Conservation (phyloP, 495 filamentous ascomycete species). For the Xylaria palmicola region DNA sequence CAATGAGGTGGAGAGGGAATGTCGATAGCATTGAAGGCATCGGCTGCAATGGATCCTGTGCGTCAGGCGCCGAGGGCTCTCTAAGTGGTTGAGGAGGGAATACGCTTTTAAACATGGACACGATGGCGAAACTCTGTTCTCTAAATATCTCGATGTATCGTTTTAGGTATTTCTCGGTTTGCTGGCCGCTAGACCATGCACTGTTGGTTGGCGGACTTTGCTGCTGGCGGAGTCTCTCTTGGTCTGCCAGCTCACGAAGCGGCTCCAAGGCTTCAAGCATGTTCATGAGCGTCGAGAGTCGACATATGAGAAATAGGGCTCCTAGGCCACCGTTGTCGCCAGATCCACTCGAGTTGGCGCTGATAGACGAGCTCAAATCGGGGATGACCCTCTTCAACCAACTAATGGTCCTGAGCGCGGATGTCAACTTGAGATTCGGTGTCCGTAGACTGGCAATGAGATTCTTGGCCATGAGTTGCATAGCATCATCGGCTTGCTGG, state of each 20-base stretch:
- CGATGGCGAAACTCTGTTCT: constrained; percentile 94
- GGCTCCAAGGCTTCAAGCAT: constrained; percentile 86
- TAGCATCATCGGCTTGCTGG: constrained; percentile 78
- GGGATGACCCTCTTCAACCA: constrained; percentile 88
- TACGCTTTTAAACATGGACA: constrained; percentile 88
- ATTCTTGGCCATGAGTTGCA: constrained; percentile 84
- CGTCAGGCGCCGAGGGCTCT: constrained; percentile 19
- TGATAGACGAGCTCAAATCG: constrained; percentile 58
- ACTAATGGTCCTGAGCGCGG: constrained; percentile 86
- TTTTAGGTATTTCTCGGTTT: constrained; percentile 93
- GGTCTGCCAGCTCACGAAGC: constrained; percentile 82
- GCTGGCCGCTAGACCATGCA: constrained; percentile 75
- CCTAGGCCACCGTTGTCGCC: constrained; percentile 58
- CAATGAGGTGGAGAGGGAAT: constrained; percentile 83
- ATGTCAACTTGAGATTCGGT: constrained; percentile 81
- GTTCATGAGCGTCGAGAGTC: constrained; percentile 72
- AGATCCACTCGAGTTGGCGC: constrained; percentile 28
- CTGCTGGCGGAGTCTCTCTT: constrained; percentile 62
- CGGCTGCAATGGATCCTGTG: constrained; percentile 60
- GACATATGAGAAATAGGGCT: constrained; percentile 82
- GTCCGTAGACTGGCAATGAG: constrained; percentile 75
- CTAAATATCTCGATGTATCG: constrained; percentile 97
- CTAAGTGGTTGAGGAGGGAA: constrained; percentile 58
- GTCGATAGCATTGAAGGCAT: constrained; percentile 77
- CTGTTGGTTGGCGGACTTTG: constrained; percentile 26